Percentiles rank a stretch among this genome's conserved stretches.
Evolutionary conservation across 495 filamentous ascomycete genomes (phyloP).

Genomic region (Xylaria grammica): DNA sequence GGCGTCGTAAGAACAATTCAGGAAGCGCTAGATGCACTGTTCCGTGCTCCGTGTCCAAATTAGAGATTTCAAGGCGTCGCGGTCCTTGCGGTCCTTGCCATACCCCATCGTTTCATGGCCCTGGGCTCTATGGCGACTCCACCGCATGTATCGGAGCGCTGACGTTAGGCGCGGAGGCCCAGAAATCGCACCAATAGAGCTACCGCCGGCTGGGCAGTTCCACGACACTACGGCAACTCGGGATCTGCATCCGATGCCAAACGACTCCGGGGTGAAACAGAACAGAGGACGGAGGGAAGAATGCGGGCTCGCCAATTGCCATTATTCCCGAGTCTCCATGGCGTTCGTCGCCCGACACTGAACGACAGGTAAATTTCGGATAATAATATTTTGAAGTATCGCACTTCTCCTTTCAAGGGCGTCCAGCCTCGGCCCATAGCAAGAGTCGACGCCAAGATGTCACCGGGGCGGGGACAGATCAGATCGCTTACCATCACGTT

Average conservation of each 20-base stretch:
- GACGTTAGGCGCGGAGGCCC: neutral
- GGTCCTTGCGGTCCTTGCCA: neutral
- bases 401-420: neutral
- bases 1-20: neutral
- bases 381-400: neutral
- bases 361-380: neutral
- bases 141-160: slow-evolving; percentile 18
- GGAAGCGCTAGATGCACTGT: neutral
- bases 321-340: neutral
- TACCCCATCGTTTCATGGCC: neutral
- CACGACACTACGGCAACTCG: slow-evolving; percentile 16
- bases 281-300: neutral
- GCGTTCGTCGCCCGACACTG: neutral
- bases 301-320: neutral
- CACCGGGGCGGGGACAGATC: too few species aligned
- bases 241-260: slow-evolving; percentile 15
- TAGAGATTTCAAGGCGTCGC: slow-evolving; percentile 8
- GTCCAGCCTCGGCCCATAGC: too few species aligned
- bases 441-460: too few species aligned
- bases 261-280: neutral
- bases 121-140: slow-evolving; percentile 16
- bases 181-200: slow-evolving; percentile 20
- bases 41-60: slow-evolving; percentile 25
- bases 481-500: too few species aligned
- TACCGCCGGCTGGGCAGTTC: neutral